phyloP scores from a whole-genome alignment of 768 basidiomycete species.

The Rhodocollybia butyracea region DNA sequence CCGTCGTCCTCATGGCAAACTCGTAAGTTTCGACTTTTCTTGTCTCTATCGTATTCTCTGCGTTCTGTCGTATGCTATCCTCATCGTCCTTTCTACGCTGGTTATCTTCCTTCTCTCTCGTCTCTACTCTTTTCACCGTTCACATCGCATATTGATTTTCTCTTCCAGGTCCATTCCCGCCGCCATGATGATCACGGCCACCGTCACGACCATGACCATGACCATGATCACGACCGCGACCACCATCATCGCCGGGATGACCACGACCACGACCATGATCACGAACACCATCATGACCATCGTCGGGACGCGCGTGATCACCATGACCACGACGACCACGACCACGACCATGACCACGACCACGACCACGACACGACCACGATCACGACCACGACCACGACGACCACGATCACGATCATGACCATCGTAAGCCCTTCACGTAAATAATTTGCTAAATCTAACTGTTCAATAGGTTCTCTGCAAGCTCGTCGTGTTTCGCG shows the following conservation, averaged over 20 bases:
- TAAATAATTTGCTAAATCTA: neutral
- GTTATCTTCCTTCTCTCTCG: too few relatives aligned
- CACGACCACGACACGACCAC: neutral
- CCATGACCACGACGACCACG: neutral
- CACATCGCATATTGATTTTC: neutral
- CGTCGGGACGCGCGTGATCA: neutral
- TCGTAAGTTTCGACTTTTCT: too few relatives aligned
- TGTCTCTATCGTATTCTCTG: too few relatives aligned
- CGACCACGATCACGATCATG: neutral
- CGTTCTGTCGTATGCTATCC: too few relatives aligned
- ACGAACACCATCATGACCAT: neutral
- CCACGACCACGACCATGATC: neutral
- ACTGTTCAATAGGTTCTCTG: neutral
- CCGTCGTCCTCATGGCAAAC: too few relatives aligned
- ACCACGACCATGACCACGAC: neutral
- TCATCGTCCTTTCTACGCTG: too few relatives aligned
- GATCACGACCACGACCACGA: conserved; percentile 1
- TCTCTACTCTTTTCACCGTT: neutral
- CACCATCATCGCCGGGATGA: neutral
- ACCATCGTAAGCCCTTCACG: neutral
- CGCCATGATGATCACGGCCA: neutral
- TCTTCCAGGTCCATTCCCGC: neutral
- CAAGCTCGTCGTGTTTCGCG: neutral
- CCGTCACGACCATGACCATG: neutral
- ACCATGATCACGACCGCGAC: conserved; percentile 1